Evolutionary conservation across 768 basidiomycete species (phyloP).

Genomic region (Dendrothele bispora): DNA sequence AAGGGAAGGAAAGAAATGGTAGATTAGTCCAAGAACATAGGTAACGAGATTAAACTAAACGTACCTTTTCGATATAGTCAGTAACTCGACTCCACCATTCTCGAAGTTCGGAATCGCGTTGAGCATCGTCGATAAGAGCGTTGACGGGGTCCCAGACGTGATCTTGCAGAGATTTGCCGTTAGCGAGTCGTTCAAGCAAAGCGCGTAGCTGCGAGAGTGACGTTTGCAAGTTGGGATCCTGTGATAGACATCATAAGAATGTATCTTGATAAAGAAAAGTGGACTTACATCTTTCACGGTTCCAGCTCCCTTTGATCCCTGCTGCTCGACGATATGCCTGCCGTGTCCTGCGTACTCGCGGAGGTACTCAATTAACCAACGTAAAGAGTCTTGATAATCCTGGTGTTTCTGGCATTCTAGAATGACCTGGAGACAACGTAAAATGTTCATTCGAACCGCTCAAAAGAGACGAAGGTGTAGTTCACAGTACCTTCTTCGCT

Average conservation of each 20-base stretch:
- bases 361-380: constrained; percentile 67
- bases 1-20: neutral
- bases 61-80: constrained; percentile 63
- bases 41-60: constrained; percentile 16
- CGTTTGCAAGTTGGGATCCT: constrained; percentile 57
- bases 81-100: constrained; percentile 71
- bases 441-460: neutral
- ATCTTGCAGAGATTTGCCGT: constrained; percentile 58
- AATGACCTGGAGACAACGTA: constrained; percentile 70
- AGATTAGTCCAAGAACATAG: neutral
- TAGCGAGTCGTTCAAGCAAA: constrained; percentile 90
- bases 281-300: constrained; percentile 25
- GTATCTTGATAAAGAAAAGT: neutral
- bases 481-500: constrained; percentile 71
- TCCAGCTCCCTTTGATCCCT: constrained; percentile 14
- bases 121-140: constrained; percentile 71
- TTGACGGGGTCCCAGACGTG: constrained; percentile 69
- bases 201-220: constrained; percentile 68
- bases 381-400: constrained; percentile 81
- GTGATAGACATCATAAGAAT: constrained; percentile 13
- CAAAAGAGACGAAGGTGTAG: neutral
- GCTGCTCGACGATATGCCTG: constrained; percentile 20
- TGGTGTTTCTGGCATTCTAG: constrained; percentile 91
- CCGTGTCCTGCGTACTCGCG: constrained; percentile 64
- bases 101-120: constrained; percentile 71